Evolutionary conservation across 139 green algal genomes (phyloP), one percentile per base, ranked within the genome.

Genomic region (Marvania coccoides): DNA sequence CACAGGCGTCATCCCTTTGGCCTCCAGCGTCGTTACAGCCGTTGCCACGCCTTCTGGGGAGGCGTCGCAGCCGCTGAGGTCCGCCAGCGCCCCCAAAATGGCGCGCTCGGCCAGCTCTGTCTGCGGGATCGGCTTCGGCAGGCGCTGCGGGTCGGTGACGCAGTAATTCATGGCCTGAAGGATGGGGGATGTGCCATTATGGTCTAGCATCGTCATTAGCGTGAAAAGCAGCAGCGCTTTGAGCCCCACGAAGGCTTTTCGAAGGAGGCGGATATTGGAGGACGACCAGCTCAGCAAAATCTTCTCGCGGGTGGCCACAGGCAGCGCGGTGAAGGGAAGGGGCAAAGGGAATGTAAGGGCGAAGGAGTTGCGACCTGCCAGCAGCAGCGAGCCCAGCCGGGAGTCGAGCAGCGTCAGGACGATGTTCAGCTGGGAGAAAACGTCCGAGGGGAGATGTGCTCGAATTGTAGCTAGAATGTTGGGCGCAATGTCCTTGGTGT

Each of bases 161-260:
- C 48, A 35, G 34, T 70, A 61, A 9, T 33, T 35, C 45, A 65
- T 45, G 2, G 39, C 58, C 6, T 24, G 24, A 26, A 65, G 53
- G 19, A 69, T 23, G 4, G 31, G 26, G 15, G 47, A 63, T 26
- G 5, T 33, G 4, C 47, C 51, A 1, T 61, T 35, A 5, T 48
- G 38, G 29, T 19, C 12, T 4, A 69, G 39, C 2, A 24, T 42
- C 0, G 28, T 56, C 30, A 76, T 74, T 2, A 65, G 51, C 1
- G 45, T 38, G 13, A 9, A 39, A 36, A 74, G 38, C 28, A 58
- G 14, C 2, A 81, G 23, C 9, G 36, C 29, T 54, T 70, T 65
- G 5, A 72, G 33, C 4, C 61, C 63, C 35, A 71, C 74, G 33
- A 70, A 61, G 0, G 63, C 74, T 65, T 79, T 60, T 46, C 66